These are phyloP conservation scores for Mycosphaerelloides madeirae DNA, from an alignment of 2,329 filamentous ascomycete genomes.

Conservation along the genomic window DNA sequence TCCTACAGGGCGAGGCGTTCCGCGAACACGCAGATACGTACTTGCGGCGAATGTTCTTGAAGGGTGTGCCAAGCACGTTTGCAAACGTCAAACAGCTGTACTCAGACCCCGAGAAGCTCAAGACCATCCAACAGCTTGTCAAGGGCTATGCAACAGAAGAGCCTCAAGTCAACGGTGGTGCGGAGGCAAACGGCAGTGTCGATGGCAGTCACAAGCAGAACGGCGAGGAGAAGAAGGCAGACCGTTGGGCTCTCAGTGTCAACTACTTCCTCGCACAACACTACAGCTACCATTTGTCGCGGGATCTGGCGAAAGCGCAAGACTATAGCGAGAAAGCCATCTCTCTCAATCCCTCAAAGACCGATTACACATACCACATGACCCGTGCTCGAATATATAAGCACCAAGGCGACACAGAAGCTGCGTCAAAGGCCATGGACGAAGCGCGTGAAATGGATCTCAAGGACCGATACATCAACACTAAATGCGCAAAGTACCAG, in stretches of 20 bases:
- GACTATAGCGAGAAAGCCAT: conserved; percentile 81
- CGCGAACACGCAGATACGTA: conserved; percentile 72
- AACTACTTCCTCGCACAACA: conserved; percentile 95
- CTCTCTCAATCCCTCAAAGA: conserved; percentile 69
- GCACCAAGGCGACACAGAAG: conserved; percentile 72
- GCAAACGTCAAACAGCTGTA: conserved; percentile 95
- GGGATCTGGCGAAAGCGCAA: conserved; percentile 74
- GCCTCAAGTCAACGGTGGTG: conserved; percentile 25
- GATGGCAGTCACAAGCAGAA: conserved; percentile 36
- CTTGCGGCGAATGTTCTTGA: conserved; percentile 76
- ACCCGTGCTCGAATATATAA: conserved; percentile 94
- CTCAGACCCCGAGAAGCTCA: conserved; percentile 68
- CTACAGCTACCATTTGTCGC: conserved; percentile 87
- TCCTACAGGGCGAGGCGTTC: conserved; percentile 79
- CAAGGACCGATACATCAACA: conserved; percentile 96
- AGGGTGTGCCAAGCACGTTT: conserved; percentile 92
- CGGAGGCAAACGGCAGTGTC: conserved; percentile 26
- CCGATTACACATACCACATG: conserved; percentile 90
- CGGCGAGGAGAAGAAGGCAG: conserved; percentile 37
- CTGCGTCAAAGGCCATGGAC: conserved; percentile 85
- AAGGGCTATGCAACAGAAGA: conserved; percentile 63
- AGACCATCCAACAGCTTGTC: conserved; percentile 69
- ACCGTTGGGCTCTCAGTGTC: conserved; percentile 67
- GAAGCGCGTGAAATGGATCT: conserved; percentile 77
- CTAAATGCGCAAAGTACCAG: conserved; percentile 95